Evolutionary conservation across 2,329 filamentous ascomycete species (phyloP), one percentile per base, ranked within the genome.

Genomic region (Myriosclerotinia curreyana): DNA sequence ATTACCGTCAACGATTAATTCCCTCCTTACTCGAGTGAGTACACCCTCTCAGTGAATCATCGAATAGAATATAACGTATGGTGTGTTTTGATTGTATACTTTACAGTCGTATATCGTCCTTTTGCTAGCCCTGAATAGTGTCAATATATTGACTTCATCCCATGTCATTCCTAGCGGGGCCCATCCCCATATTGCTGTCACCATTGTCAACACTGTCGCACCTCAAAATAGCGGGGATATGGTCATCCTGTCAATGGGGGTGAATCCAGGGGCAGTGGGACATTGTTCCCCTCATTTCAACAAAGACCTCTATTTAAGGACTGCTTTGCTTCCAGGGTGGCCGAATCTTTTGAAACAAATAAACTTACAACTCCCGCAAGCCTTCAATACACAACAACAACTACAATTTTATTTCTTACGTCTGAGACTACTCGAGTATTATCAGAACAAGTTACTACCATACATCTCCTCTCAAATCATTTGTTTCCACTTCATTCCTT

Each of bases 41-140:
- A 49, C 2, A 31, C 14, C 12, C 1, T 14, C 15, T n/a, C 25
- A 1, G 25, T 48, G 8, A 38, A 48, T 12, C 15, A 12, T 17
- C 4, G 2, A 3, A 4, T 2, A 1, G 8, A 12, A 2, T 0
- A 46, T 4, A 38, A 17, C 7, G 14, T 5, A 1, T 36, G 20
- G n/a, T 7, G 36, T 48, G 31, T 8, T 4, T 5, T 36, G 1
- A 22, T 36, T 6, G 1, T 5, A 38, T 8, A 1, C 0, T 38
- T 9, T 7, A 17, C 8, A 12, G 25, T 25, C 1, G 0, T 25
- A 48, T 36, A 36, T 36, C 28, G 20, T 25, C n/a, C 31, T 25
- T 22, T 4, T 12, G 2, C 2, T 4, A 4, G 12, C 20, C 14
- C n/a, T 58, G 7, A n/a, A 36, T 4, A 36, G n/a, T 20, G 28